A percentile compares a stretch with the other conserved stretches of the same genome.
Evolutionary conservation across 345 rosid genomes (phyloP).

Genomic region (Abelmoschus esculentus): DNA sequence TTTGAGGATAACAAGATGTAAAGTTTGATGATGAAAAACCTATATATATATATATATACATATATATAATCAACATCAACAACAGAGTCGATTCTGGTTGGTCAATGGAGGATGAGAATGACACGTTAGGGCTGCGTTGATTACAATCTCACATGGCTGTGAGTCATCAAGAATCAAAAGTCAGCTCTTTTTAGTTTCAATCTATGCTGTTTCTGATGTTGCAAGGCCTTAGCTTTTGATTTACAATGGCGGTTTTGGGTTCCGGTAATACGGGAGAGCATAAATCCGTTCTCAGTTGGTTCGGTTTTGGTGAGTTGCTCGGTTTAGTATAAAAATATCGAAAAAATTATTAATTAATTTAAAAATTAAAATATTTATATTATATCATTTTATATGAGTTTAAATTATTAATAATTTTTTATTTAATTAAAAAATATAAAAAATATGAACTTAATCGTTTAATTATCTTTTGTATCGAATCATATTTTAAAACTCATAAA

Average conservation of each 20-base stretch:
- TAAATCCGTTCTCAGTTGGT: too few relatives aligned
- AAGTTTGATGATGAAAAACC: neutral
- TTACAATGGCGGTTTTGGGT: neutral
- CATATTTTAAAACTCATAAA: too few relatives aligned
- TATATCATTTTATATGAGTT: too few relatives aligned
- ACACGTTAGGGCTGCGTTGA: neutral
- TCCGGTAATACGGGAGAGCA: neutral
- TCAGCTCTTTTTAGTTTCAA: neutral
- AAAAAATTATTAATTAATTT: too few relatives aligned
- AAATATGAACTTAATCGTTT: too few relatives aligned
- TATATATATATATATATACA: neutral
- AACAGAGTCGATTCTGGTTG: neutral
- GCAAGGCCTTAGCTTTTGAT: neutral
- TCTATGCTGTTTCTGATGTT: neutral
- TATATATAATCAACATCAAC: neutral
- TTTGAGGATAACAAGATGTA: neutral
- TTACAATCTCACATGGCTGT: neutral
- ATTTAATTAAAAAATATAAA: too few relatives aligned
- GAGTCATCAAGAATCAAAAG: neutral
- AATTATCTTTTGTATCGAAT: too few relatives aligned
- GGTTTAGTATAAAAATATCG: too few relatives aligned
- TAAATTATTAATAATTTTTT: too few relatives aligned
- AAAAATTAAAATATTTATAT: too few relatives aligned
- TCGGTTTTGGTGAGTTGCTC: too few relatives aligned
- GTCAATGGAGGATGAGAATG: conserved; percentile 5